Evolutionary conservation across 176 grass and related monocot genomes (phyloP), one percentile per base, ranked within the genome.

Genomic region (Cymbopogon citratus): DNA sequence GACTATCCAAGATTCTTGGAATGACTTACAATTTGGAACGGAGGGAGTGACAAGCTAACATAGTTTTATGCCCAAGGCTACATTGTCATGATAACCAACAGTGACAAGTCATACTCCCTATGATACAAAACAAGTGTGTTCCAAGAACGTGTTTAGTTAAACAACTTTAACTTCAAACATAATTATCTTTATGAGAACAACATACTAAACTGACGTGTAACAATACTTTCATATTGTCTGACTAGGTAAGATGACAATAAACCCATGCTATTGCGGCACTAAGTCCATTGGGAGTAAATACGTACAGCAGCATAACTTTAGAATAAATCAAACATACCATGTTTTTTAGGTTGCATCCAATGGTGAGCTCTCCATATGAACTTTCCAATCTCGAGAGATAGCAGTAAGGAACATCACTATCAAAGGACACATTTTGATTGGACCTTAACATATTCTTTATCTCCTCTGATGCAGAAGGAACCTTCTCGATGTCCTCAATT

Each of bases 401-500:
- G 79, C 94, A 97, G 56, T 85, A 94, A 89, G 89, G 94, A 78
- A 78, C 80, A 90, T 92, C 89, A 65, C 86, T 92, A 70, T 81
- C 87, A 67, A 54, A 81, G 51, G 86, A 87, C 69, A 97, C 90
- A 77, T 94, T 92, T 23, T 87, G 91, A 72, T 92, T 88, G 48
- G 83, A 81, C 33, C 36, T 86, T 35, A 97, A 80, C 85, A 88
- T 90, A 51, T 72, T 41, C 63, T 85, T 97, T 80, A 97, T 97
- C 60, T 85, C 91, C 71, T 92, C 71, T 68, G 94, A 85, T 61
- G 87, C 74, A 79, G 83, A 36, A 63, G 90, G 90, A 82, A 94
- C 77, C 70, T 92, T 94, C 65, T 97, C 90, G 54, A 97, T 88
- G 81, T 94, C 90, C 38, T 94, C 81, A 71, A 97, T 88, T 49